These are phyloP conservation scores for Aspergillus cristatus DNA, from an alignment of 495 filamentous ascomycete genomes.

Conservation along the genomic window DNA sequence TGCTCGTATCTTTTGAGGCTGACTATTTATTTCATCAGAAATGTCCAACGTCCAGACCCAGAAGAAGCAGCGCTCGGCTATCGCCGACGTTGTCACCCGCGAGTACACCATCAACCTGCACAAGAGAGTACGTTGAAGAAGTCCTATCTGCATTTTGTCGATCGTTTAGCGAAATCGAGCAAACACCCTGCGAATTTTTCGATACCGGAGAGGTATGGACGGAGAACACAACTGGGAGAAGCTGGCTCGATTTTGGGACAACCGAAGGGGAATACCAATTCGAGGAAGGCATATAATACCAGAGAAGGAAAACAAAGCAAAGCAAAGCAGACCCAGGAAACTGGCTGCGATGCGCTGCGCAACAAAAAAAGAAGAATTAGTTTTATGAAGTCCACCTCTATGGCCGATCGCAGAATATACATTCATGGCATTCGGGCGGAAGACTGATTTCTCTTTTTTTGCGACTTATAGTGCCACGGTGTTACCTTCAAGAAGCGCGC, in stretches of 20 bases:
- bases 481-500: slow-evolving; percentile 99
- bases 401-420: slow-evolving; percentile 28
- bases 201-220: slow-evolving; percentile 16
- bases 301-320: no score
- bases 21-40: slow-evolving; percentile 33
- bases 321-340: no score
- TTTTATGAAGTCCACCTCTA: slow-evolving; percentile 65
- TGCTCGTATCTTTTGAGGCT: slow-evolving; percentile 3
- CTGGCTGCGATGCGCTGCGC: no score
- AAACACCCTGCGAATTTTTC: slow-evolving; percentile 13
- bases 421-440: slow-evolving; percentile 51
- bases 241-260: neutral
- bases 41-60: slow-evolving; percentile 58
- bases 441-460: slow-evolving; percentile 44
- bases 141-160: neutral
- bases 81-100: slow-evolving; percentile 94
- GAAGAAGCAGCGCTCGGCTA: slow-evolving; percentile 83
- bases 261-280: neutral
- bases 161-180: no score
- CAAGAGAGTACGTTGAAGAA: slow-evolving; percentile 81
- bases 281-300: no score
- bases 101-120: slow-evolving; percentile 99
- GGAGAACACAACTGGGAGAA: slow-evolving; percentile 12
- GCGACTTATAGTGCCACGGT: slow-evolving; percentile 69
- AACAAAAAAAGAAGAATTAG: slow-evolving; percentile 41